These are phyloP conservation scores for Sisymbrium altissimum DNA, from an alignment of 345 rosid genomes.

Conservation along the genomic window DNA sequence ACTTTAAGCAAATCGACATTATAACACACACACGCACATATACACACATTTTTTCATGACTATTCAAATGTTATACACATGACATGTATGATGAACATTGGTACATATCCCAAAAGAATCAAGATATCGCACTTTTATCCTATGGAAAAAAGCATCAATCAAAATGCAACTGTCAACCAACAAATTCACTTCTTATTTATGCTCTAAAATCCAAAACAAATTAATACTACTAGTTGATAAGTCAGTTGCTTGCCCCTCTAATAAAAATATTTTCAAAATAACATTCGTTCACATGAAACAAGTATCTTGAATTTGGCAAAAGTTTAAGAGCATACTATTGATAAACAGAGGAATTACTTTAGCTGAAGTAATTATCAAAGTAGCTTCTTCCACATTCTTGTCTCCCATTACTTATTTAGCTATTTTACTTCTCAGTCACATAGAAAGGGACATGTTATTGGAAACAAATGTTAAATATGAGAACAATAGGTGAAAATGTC, in stretches of 20 bases:
- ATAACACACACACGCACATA: not conserved
- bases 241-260: not conserved
- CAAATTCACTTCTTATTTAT: not conserved
- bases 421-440: not conserved
- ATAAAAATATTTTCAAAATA: not conserved
- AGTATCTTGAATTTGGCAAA: not conserved
- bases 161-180: not conserved
- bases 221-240: not conserved
- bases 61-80: not conserved
- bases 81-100: not conserved
- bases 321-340: not conserved
- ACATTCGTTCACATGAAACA: not conserved
- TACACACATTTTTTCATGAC: not conserved
- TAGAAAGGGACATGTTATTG: not conserved
- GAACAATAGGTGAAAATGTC: not conserved
- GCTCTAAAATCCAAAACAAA: not conserved
- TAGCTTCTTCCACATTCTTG: conserved; percentile 12
- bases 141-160: not conserved
- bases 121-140: not conserved
- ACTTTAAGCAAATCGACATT: not conserved
- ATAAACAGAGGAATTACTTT: not conserved
- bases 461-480: not conserved
- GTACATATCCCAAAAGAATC: not conserved
- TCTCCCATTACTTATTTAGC: conserved; percentile 1
- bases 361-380: not conserved